These are phyloP conservation scores for Chrysoporthe austroafricana DNA, from an alignment of 2,329 filamentous ascomycete genomes.

Conservation along the genomic window DNA sequence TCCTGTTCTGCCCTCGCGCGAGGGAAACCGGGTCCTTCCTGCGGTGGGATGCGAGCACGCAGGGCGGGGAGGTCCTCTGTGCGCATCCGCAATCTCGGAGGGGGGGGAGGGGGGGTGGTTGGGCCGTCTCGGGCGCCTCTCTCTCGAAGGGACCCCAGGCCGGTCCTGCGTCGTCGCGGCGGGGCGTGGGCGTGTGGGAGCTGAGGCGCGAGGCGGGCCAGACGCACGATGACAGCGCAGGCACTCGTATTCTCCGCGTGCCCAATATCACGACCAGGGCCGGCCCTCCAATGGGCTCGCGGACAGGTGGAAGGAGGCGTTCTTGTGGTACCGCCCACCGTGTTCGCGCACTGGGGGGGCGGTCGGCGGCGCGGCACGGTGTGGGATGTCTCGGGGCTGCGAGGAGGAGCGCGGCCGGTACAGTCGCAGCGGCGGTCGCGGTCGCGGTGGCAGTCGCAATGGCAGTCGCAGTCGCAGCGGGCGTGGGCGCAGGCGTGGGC, in stretches of 20 bases:
- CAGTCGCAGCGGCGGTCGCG: slow-evolving; percentile 10
- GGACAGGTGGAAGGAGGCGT: slow-evolving; percentile 38
- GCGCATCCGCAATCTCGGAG: slow-evolving; percentile 25
- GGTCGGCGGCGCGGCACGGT: not conserved
- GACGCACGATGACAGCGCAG: slow-evolving; percentile 36
- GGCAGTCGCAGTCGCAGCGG: slow-evolving; percentile 9
- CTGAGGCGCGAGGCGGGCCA: slow-evolving; percentile 23
- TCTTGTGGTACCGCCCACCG: slow-evolving; percentile 38
- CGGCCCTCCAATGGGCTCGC: slow-evolving; percentile 39
- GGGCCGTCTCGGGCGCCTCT: slow-evolving; percentile 16
- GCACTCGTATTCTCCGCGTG: slow-evolving; percentile 41
- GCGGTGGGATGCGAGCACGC: slow-evolving; percentile 28
- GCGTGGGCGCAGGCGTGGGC: too few species aligned
- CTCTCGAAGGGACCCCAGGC: slow-evolving; percentile 26
- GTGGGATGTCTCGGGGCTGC: slow-evolving; percentile 21
- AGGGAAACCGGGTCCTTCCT: slow-evolving; percentile 14
- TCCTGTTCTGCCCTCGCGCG: slow-evolving; percentile 19
- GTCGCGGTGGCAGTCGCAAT: slow-evolving; percentile 17
- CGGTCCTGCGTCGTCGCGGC: too few species aligned
- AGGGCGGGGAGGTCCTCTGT: slow-evolving; percentile 23
- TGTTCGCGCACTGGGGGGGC: slow-evolving; percentile 28
- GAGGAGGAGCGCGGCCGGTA: not conserved
- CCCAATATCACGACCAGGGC: slow-evolving; percentile 30
- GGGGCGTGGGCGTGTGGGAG: slow-evolving; percentile 8
- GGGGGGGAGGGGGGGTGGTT: not conserved